phyloP scores from a whole-genome alignment of 2,329 filamentous ascomycete genomes.

The Penicillium sp. region DNA sequence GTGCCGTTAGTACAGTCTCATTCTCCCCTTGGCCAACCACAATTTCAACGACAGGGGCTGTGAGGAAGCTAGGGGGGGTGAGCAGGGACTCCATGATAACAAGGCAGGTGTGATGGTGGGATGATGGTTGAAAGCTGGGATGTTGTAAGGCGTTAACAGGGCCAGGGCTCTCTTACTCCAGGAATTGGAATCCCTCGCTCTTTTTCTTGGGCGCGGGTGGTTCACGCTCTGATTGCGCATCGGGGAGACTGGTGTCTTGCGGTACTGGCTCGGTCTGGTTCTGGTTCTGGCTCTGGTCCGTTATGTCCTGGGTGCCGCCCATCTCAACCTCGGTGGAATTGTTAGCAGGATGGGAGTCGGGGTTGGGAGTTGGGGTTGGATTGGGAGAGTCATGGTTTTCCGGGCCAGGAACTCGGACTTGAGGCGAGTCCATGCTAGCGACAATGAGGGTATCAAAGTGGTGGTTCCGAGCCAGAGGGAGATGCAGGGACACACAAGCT shows the following conservation, averaged over 20 bases:
- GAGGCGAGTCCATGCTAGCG: constrained; percentile 5
- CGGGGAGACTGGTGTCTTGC: constrained; percentile 22
- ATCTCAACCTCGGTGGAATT: constrained; percentile 29
- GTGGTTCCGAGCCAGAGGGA: no score
- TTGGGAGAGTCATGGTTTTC: constrained; percentile 2
- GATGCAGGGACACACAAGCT: no score
- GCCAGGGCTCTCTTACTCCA: constrained; percentile 30
- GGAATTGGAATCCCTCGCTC: constrained; percentile 25
- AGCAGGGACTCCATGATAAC: constrained; percentile 4
- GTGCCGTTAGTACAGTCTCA: constrained; percentile 67
- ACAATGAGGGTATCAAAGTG: no score
- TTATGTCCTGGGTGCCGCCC: constrained; percentile 18
- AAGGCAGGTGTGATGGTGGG: neutral
- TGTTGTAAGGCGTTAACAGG: neutral
- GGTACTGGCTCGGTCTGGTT: constrained; percentile 3
- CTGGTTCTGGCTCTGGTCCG: constrained; percentile 12
- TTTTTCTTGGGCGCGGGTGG: constrained; percentile 18
- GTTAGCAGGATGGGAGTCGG: neutral
- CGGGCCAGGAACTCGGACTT: constrained; percentile 5
- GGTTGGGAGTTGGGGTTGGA: constrained; percentile 9
- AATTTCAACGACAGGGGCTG: constrained; percentile 67
- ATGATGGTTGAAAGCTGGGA: neutral
- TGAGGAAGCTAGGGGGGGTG: constrained; percentile 51
- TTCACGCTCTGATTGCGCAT: constrained; percentile 20
- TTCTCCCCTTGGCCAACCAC: constrained; percentile 61